These are phyloP conservation scores for Cadophora sp. DNA, from an alignment of 2,329 filamentous ascomycete genomes.

Conservation along the genomic window DNA sequence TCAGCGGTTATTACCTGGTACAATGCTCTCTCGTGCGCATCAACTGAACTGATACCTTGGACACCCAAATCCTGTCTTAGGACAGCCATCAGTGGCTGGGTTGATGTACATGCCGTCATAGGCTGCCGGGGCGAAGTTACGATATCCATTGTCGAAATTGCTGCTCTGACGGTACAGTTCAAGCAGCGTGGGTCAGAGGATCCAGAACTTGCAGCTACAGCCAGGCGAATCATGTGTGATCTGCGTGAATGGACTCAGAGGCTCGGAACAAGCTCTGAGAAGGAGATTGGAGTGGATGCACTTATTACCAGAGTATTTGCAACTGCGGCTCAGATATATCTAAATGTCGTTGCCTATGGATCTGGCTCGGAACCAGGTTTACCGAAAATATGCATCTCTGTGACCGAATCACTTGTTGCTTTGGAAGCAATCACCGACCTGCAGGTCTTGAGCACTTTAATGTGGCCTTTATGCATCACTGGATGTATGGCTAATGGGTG, in stretches of 20 bases:
- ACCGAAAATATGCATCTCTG: neutral
- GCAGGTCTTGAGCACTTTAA: neutral
- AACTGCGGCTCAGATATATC: conserved; percentile 1
- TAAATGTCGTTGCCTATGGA: neutral
- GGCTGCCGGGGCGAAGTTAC: neutral
- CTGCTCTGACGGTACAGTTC: neutral
- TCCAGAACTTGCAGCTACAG: neutral
- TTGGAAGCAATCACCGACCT: conserved; percentile 6
- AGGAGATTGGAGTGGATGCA: neutral
- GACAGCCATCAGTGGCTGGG: neutral
- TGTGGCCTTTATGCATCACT: conserved; percentile 6
- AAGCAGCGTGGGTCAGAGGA: neutral
- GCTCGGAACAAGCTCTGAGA: neutral
- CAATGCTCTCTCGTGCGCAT: neutral
- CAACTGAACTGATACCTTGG: neutral
- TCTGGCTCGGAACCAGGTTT: neutral
- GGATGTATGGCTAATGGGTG: conserved; percentile 7
- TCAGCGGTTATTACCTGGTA: neutral
- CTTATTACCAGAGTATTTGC: neutral
- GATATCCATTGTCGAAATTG: neutral
- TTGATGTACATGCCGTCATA: neutral
- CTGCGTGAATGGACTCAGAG: neutral
- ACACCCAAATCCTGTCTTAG: neutral
- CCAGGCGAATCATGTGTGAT: neutral
- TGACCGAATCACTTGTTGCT: neutral